These are phyloP conservation scores for Kodamaea hsintzibuensis DNA, from an alignment of 805 yeast species.

Conservation along the genomic window DNA sequence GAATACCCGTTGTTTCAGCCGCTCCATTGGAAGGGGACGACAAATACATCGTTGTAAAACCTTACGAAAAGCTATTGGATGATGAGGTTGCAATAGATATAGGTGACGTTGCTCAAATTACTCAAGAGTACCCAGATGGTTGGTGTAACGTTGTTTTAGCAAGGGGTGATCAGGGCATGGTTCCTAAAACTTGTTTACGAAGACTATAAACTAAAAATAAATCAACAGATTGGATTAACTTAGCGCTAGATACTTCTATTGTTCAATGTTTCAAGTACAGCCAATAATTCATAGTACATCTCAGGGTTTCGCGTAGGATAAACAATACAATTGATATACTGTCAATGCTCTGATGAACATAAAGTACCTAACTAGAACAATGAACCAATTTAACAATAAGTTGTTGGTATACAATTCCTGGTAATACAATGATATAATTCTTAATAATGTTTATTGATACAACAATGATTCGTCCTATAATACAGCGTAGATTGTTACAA, in stretches of 20 bases:
- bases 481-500: not conserved
- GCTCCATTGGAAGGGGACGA: not conserved
- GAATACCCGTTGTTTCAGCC: conserved; percentile 3
- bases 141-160: conserved; percentile 36
- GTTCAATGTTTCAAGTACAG: not conserved
- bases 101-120: conserved; percentile 31
- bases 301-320: not conserved
- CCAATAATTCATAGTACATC: conserved; percentile 1
- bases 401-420: no score
- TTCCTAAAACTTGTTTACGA: conserved; percentile 32
- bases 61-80: conserved; percentile 27
- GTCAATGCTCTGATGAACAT: no score
- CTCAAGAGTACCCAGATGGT: conserved; percentile 33
- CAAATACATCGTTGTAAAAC: conserved; percentile 23
- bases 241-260: no score
- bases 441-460: not conserved
- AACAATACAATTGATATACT: no score
- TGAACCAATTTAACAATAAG: no score
- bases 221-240: no score
- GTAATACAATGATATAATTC: no score
- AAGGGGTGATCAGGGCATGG: conserved; percentile 28
- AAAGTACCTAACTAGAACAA: no score
- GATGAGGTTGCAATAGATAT: conserved; percentile 35
- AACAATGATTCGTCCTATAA: not conserved
- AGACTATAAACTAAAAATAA: conserved; percentile 4